Conservation (phyloP, 768 basidiomycete genomes). For the Flagelloscypha sp. region DNA sequence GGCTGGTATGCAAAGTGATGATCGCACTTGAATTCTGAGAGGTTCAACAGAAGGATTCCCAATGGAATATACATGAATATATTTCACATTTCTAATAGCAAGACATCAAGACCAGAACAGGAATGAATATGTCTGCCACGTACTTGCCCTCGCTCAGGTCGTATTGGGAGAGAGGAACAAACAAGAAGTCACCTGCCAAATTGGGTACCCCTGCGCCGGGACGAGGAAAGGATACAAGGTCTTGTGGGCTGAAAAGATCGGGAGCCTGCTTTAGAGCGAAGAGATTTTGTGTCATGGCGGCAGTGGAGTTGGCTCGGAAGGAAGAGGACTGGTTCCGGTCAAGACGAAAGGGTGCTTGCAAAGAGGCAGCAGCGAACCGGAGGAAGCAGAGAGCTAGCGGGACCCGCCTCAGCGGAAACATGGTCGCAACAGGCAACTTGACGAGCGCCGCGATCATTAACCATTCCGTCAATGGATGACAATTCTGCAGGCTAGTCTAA, state of each 20-base stretch:
- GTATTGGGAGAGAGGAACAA: conserved; percentile 60
- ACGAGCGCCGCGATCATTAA: too few relatives aligned
- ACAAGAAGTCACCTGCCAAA: conserved; percentile 54
- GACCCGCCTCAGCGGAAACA: conserved; percentile 57
- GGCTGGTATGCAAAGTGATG: background rate
- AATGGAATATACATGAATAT: conserved; percentile 51
- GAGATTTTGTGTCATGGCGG: conserved; percentile 15
- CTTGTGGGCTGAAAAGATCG: conserved; percentile 60
- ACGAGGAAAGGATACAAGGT: conserved; percentile 61
- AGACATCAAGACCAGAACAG: conserved; percentile 1
- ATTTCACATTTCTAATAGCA: conserved; percentile 55
- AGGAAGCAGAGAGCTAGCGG: conserved; percentile 40
- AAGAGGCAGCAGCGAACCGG: too few relatives aligned
- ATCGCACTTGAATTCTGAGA: conserved; percentile 43
- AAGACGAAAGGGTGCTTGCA: conserved; percentile 21
- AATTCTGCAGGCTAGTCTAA: too few relatives aligned
- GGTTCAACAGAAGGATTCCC: conserved; percentile 42
- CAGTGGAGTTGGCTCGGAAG: conserved; percentile 17
- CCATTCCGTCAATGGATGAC: too few relatives aligned
- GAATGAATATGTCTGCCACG: conserved; percentile 16
- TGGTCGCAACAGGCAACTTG: too few relatives aligned
- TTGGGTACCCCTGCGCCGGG: conserved; percentile 65
- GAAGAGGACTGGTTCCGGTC: conserved; percentile 9
- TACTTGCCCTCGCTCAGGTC: conserved; percentile 70
- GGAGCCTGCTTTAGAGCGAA: conserved; percentile 54